Evolutionary conservation across 208 protist species (phyloP).

Genomic region (Zelonia costaricensis): DNA sequence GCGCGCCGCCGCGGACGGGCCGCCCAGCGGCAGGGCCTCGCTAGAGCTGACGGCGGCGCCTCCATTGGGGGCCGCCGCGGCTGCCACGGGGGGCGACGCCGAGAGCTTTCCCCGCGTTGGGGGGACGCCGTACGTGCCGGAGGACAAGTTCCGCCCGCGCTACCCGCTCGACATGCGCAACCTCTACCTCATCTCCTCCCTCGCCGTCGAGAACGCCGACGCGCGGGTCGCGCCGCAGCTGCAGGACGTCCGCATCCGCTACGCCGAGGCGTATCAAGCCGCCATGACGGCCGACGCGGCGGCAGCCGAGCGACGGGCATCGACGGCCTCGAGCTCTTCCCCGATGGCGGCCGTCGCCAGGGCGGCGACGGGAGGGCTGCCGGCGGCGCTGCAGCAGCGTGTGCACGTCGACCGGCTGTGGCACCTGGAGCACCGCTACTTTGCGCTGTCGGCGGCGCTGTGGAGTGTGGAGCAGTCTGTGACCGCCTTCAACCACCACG

Average conservation of each 20-base stretch:
- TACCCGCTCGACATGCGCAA: slow-evolving; percentile 73
- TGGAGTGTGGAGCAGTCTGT: slow-evolving; percentile 47
- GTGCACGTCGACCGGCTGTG: slow-evolving; percentile 13
- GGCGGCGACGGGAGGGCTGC: slow-evolving; percentile 1
- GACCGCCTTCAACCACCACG: slow-evolving; percentile 53
- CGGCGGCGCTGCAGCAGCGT: slow-evolving; percentile 23
- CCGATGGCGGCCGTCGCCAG: not conserved
- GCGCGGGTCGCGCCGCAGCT: slow-evolving; percentile 37
- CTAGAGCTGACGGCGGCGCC: not conserved
- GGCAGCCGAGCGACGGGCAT: not conserved
- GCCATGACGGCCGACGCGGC: slow-evolving; percentile 14
- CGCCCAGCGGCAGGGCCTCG: not conserved
- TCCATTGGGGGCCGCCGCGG: not conserved
- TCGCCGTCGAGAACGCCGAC: slow-evolving; percentile 59
- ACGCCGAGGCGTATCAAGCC: slow-evolving; percentile 21
- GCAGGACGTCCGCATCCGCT: slow-evolving; percentile 28
- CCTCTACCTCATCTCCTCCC: slow-evolving; percentile 58
- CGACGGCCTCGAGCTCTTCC: not conserved
- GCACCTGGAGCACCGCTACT: slow-evolving; percentile 15
- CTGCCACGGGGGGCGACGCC: not conserved
- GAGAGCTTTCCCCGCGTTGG: slow-evolving; percentile 21
- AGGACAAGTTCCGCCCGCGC: slow-evolving; percentile 21
- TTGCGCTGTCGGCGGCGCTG: slow-evolving; percentile 21
- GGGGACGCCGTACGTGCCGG: slow-evolving; percentile 27
- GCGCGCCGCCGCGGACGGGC: not conserved